Percentiles rank a stretch among this genome's conserved stretches.
Evolutionary conservation across 306 rosid species (phyloP).

Genomic region (Vigna angularis): DNA sequence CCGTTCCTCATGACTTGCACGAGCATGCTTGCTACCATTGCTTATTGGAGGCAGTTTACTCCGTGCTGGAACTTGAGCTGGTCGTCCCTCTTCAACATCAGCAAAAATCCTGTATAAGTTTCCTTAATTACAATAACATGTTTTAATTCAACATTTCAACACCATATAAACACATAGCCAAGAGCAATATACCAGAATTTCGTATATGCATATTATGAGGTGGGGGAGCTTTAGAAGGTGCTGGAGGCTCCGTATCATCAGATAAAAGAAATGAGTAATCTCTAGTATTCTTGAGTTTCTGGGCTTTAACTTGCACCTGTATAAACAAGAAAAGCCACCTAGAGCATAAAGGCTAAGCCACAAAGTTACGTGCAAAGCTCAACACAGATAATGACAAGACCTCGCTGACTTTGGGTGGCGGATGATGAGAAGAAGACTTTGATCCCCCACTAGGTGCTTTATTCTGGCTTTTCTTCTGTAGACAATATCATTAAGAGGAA

Average conservation of each 20-base stretch:
- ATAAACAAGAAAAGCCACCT: slow-evolving; percentile 34
- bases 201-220: slow-evolving; percentile 45
- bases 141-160: slow-evolving; percentile 44
- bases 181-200: slow-evolving; percentile 62
- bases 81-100: slow-evolving; percentile 70
- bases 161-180: slow-evolving; percentile 33
- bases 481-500: slow-evolving; percentile 44
- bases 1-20: slow-evolving; percentile 52
- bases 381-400: slow-evolving; percentile 45
- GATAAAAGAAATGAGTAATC: slow-evolving; percentile 84
- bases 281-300: slow-evolving; percentile 77
- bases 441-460: slow-evolving; percentile 51
- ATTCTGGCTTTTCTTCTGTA: slow-evolving; percentile 62
- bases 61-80: slow-evolving; percentile 58
- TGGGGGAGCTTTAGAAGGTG: slow-evolving; percentile 60
- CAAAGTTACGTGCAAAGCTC: background rate
- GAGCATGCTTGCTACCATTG: slow-evolving; percentile 51
- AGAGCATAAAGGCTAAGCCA: slow-evolving; percentile 9
- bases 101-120: slow-evolving; percentile 67
- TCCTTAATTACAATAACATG: slow-evolving; percentile 59
- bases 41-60: slow-evolving; percentile 52
- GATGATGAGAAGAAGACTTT: slow-evolving; percentile 49
- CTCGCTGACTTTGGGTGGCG: slow-evolving; percentile 59
- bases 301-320: slow-evolving; percentile 63
- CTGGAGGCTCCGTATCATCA: slow-evolving; percentile 74